Evolutionary conservation across 2,329 filamentous ascomycete species (phyloP).

Genomic region (Dothiorella sarmentorum): DNA sequence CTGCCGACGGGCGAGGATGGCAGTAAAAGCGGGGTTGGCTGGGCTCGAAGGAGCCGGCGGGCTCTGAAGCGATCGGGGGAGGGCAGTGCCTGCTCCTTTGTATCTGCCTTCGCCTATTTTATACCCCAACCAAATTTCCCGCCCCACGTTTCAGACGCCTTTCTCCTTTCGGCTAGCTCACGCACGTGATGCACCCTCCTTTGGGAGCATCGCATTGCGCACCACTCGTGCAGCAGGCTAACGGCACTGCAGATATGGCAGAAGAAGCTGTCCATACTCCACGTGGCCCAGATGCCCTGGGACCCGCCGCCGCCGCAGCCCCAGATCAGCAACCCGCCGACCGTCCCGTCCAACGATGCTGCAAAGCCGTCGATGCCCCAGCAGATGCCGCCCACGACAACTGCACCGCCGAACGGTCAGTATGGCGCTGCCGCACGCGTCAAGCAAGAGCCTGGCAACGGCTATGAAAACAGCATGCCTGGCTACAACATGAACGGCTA

Average conservation of each 20-base stretch:
- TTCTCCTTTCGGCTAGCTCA: slow-evolving; percentile 33
- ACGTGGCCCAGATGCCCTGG: slow-evolving; percentile 90
- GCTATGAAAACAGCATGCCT: slow-evolving; percentile 28
- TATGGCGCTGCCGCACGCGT: slow-evolving; percentile 40
- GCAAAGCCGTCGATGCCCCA: slow-evolving; percentile 27
- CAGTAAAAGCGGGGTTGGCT: slow-evolving; percentile 20
- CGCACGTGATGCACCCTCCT: slow-evolving; percentile 31
- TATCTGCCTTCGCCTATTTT: slow-evolving; percentile 43
- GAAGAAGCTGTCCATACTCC: slow-evolving; percentile 77
- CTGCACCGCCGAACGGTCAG: slow-evolving; percentile 22
- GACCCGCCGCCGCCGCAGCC: slow-evolving; percentile 74
- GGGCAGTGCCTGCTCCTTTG: slow-evolving; percentile 19
- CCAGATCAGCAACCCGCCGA: slow-evolving; percentile 38
- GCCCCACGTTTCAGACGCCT: slow-evolving; percentile 28
- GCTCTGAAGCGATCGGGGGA: slow-evolving; percentile 17
- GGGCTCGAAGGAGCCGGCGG: slow-evolving; percentile 18
- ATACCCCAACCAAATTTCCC: slow-evolving; percentile 34
- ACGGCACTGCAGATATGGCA: slow-evolving; percentile 73
- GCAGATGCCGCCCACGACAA: slow-evolving; percentile 28
- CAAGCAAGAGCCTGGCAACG: slow-evolving; percentile 51
- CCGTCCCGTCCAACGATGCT: slow-evolving; percentile 41
- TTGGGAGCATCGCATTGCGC: slow-evolving; percentile 4
- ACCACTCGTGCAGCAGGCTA: slow-evolving; percentile 5
- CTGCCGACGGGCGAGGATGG: slow-evolving; percentile 19
- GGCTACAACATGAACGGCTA: slow-evolving; percentile 35